Conservation (phyloP, 352 stramenopile species). For the Phytophthora sansomeana region DNA sequence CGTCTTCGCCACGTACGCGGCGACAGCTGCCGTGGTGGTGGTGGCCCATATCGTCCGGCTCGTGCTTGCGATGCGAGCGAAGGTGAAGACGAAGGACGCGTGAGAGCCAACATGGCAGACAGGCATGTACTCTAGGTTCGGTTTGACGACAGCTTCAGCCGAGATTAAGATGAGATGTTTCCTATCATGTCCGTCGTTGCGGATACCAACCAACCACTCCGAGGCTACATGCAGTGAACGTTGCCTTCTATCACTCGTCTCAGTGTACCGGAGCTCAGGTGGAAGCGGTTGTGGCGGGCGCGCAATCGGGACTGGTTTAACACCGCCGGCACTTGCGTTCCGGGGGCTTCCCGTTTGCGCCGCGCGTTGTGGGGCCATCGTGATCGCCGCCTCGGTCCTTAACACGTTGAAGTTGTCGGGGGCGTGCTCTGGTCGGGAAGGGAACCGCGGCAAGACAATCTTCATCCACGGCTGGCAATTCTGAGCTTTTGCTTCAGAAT, state of each 20-base stretch:
- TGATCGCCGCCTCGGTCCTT: conserved; percentile 11
- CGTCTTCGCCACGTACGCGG: conserved; percentile 49
- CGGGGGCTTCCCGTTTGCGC: conserved; percentile 9
- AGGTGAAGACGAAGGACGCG: conserved; percentile 29
- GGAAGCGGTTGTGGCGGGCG: neutral
- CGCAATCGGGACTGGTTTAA: conserved; percentile 13
- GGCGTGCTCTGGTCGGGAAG: neutral
- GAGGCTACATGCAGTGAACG: too few species aligned
- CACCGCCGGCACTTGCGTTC: conserved; percentile 9
- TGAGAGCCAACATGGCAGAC: neutral
- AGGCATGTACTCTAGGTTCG: neutral
- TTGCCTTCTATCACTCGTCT: too few species aligned
- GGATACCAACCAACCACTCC: too few species aligned
- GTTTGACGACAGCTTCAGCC: neutral
- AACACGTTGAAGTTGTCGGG: conserved; percentile 27
- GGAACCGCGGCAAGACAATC: neutral
- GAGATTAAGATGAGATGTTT: conserved; percentile 4
- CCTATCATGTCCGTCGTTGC: conserved; percentile 11
- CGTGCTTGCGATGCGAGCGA: conserved; percentile 5
- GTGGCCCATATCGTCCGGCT: conserved; percentile 26
- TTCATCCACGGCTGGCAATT: neutral
- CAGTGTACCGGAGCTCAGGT: too few species aligned
- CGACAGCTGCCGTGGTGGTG: conserved; percentile 19
- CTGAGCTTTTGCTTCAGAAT: too few species aligned
- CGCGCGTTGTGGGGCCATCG: conserved; percentile 3